Evolutionary conservation across 176 grass and related monocot species (phyloP), one percentile per base, ranked within the genome.

Genomic region (Oryza punctata): DNA sequence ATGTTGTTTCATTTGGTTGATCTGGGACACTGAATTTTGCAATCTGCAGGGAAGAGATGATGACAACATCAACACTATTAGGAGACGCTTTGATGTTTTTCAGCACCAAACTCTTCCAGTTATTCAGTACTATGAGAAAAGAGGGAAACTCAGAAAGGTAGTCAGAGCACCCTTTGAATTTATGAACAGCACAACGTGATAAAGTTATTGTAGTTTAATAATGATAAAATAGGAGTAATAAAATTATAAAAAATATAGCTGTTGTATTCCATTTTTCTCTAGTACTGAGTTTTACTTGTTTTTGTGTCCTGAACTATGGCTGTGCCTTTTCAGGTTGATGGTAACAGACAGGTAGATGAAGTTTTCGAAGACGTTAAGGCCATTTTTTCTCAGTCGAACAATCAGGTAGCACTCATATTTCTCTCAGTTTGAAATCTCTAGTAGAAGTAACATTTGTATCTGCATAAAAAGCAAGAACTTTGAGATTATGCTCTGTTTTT

Each of bases 341-440:
- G 86, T 69, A 63, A 60, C 45, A 91, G 76, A 68, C 43, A 80
- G 4, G 37, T 78, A 14, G 92, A 91, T 45, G 84, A 49, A 14
- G 86, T 94, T 54, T 94, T 89, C 13, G 72, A 89, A 83, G 86
- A 91, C 21, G 88, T 94, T 52, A 91, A 91, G 77, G 60, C 69
- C 27, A 75, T 87, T 77, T 94, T 94, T 25, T 25, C 50, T 21
- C 47, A 69, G 47, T 43, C 84, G 4, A 78, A 60, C 7, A 45
- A 35, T 44, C 43, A 91, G 79, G 89, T 94, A 43, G 68, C 4
- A 5, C 57, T 45, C 60, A n/a, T 73, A 25, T 28, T 59, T 29
- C 27, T 70, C 57, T 81, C 41, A 76, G 2, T 79, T 32, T 78
- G 47, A 7, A 65, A 72, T 28, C 46, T 21, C 71, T 72, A 8